Percentiles rank a stretch among this genome's conserved stretches.
These are phyloP conservation scores for Cercospora sp. DNA, from an alignment of 2,329 filamentous ascomycete species.

Conservation along the genomic window DNA sequence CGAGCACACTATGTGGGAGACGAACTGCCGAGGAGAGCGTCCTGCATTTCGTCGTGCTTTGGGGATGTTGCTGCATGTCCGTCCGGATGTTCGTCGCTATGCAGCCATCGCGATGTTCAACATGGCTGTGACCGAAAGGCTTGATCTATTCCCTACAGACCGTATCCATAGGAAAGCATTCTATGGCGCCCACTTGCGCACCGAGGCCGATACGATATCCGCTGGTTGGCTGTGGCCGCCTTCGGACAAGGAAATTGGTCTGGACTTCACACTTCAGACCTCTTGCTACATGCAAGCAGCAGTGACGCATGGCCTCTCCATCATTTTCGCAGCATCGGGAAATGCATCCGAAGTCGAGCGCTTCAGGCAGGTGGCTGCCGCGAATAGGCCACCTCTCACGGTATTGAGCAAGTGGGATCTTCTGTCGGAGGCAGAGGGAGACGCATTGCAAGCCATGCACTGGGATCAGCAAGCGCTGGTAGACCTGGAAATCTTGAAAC, in stretches of 20 bases:
- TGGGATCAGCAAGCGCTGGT: conserved; percentile 53
- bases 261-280: conserved; percentile 38
- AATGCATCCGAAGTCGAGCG: conserved; percentile 39
- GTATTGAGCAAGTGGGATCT: conserved; percentile 48
- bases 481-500: conserved; percentile 51
- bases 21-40: conserved; percentile 17
- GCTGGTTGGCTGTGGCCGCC: conserved; percentile 28
- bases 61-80: conserved; percentile 20
- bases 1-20: conserved; percentile 27
- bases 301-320: conserved; percentile 21
- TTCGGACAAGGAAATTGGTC: conserved; percentile 14
- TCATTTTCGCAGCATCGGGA: conserved; percentile 48
- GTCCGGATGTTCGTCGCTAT: conserved; percentile 27
- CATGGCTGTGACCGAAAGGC: conserved; percentile 28
- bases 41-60: conserved; percentile 23
- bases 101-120: conserved; percentile 37
- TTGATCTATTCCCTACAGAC: conserved; percentile 22
- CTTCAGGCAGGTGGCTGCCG: conserved; percentile 40
- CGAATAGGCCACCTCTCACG: conserved; percentile 38
- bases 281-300: conserved; percentile 40
- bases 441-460: conserved; percentile 40
- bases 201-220: conserved; percentile 36
- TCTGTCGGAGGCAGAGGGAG: conserved; percentile 41
- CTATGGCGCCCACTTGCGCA: conserved; percentile 42
- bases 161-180: conserved; percentile 32